Conservation (phyloP, 345 rosid genomes). For the Eucalyptus coolabah region DNA sequence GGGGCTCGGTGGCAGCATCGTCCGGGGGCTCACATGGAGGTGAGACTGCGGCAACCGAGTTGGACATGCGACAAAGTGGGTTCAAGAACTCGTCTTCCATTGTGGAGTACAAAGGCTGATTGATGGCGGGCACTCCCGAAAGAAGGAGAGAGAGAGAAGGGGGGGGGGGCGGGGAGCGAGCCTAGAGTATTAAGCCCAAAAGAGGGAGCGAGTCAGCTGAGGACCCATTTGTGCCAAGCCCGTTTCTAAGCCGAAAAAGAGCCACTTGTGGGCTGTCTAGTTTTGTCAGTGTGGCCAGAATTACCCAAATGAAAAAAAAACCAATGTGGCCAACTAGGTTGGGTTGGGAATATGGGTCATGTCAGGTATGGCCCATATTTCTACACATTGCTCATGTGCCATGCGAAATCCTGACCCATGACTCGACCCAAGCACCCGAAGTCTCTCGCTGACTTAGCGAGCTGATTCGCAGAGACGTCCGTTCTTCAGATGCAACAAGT, state of each 20-base stretch:
- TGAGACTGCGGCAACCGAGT: not conserved
- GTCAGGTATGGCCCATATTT: not conserved
- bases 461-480: not conserved
- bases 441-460: not conserved
- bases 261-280: too few species aligned
- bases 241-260: not conserved
- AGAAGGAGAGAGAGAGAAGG: not conserved
- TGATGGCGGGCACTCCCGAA: not conserved
- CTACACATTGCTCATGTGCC: not conserved
- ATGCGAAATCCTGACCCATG: too few species aligned
- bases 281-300: too few species aligned
- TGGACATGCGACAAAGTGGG: not conserved
- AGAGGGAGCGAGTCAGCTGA: not conserved
- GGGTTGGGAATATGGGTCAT: not conserved
- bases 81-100: too few species aligned
- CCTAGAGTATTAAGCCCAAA: not conserved
- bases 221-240: not conserved
- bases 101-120: not conserved
- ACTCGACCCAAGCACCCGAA: too few species aligned
- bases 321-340: not conserved
- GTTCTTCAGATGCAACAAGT: not conserved
- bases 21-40: not conserved
- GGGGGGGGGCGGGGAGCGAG: too few species aligned
- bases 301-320: too few species aligned
- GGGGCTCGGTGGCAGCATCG: not conserved